A percentile compares a stretch with the other conserved stretches of the same genome.
Evolutionary conservation across 2,329 filamentous ascomycete species (phyloP).

Genomic region (Coniella lustricola): DNA sequence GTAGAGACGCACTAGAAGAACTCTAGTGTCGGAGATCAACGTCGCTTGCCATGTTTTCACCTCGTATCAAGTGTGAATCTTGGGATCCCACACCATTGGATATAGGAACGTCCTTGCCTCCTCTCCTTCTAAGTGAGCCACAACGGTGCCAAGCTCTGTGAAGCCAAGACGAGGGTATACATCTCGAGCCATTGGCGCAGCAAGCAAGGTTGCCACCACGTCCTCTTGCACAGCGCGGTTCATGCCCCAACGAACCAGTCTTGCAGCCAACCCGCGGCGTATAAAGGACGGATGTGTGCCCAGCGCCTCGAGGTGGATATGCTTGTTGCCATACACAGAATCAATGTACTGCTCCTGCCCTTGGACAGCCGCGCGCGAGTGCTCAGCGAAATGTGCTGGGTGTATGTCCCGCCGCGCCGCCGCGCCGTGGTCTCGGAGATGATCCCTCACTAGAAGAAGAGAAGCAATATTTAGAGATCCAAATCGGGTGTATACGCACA

Average conservation of each 20-base stretch:
- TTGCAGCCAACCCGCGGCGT: background rate
- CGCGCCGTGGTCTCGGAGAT: background rate
- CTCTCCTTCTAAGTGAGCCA: slow-evolving; percentile 7
- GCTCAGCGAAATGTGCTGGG: background rate
- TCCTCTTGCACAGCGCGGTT: slow-evolving; percentile 6
- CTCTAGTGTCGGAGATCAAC: too few species aligned
- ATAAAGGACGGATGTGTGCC: slow-evolving; percentile 2
- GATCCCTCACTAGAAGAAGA: background rate
- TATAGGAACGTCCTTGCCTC: slow-evolving; percentile 2
- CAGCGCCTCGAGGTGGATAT: slow-evolving; percentile 3
- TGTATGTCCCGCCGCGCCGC: slow-evolving; percentile 1
- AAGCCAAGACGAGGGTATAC: slow-evolving; percentile 9
- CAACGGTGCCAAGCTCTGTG: slow-evolving; percentile 3
- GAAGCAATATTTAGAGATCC: background rate
- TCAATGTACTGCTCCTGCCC: background rate
- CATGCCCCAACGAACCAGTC: slow-evolving; percentile 4
- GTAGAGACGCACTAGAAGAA: too few species aligned
- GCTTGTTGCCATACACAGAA: background rate
- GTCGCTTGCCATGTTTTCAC: background rate
- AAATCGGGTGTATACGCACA: too few species aligned
- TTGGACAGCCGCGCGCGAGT: background rate
- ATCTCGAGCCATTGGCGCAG: slow-evolving; percentile 1
- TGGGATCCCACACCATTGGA: slow-evolving; percentile 9
- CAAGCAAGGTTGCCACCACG: background rate
- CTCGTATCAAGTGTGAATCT: background rate